Evolutionary conservation across 1,139 yeast species (phyloP).

Genomic region (Torulaspora globosa): DNA sequence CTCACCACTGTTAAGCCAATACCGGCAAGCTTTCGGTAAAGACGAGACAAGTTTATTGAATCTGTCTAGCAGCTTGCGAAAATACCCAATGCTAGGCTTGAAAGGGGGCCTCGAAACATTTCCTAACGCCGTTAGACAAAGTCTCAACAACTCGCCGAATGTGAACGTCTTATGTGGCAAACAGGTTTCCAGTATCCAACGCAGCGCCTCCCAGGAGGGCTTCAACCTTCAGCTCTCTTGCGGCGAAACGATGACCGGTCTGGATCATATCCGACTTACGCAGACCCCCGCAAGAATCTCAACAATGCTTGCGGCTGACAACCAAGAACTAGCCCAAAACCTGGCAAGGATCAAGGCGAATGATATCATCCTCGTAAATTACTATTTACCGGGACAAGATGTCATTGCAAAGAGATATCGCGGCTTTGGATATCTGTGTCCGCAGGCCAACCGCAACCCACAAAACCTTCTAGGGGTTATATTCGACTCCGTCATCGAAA

Average conservation of each 20-base stretch:
- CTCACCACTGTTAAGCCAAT: conserved; percentile 17
- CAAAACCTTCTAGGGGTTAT: conserved; percentile 77
- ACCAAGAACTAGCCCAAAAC: conserved; percentile 26
- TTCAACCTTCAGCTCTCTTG: conserved; percentile 18
- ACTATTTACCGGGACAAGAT: conserved; percentile 48
- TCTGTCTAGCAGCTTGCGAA: conserved; percentile 41
- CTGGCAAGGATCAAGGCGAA: conserved; percentile 44
- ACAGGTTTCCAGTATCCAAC: conserved; percentile 20
- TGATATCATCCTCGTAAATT: conserved; percentile 57
- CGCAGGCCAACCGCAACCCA: conserved; percentile 51
- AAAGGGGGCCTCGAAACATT: conserved; percentile 52
- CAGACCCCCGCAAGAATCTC: conserved; percentile 43
- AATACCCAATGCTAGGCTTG: conserved; percentile 52
- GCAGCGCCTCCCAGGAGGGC: conserved; percentile 8
- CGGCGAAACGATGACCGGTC: conserved; percentile 25
- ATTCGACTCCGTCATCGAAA: conserved; percentile 80
- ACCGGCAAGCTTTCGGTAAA: conserved; percentile 34
- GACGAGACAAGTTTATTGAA: conserved; percentile 41
- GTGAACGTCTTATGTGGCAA: conserved; percentile 41
- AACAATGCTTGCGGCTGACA: conserved; percentile 18
- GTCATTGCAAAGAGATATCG: conserved; percentile 37
- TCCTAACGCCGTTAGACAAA: conserved; percentile 43
- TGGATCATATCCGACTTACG: conserved; percentile 57
- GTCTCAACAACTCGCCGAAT: conserved; percentile 41
- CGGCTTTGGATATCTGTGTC: conserved; percentile 90